A percentile compares a stretch with the other conserved stretches of the same genome.
These are phyloP conservation scores for Flaveria brownii DNA, from an alignment of 129 eudicot genomes.

Conservation along the genomic window DNA sequence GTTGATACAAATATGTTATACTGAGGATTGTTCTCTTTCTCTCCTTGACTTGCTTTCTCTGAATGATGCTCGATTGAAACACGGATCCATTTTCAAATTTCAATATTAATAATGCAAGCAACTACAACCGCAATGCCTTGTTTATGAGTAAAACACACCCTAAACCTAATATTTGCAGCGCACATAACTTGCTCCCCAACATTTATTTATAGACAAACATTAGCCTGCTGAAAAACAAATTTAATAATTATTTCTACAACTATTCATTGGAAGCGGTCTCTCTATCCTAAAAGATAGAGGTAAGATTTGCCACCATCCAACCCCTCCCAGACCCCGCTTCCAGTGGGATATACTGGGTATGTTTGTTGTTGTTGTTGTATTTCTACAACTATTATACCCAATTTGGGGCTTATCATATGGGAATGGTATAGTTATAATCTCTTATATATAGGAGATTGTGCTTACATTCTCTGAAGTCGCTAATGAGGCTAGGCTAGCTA, in stretches of 20 bases:
- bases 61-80: neutral
- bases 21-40: neutral
- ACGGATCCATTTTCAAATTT: neutral
- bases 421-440: neutral
- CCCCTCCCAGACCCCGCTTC: too few species aligned
- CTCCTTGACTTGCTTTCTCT: neutral
- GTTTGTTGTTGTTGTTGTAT: too few species aligned
- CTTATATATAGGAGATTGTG: neutral
- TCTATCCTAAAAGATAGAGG: too few species aligned
- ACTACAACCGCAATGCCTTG: neutral
- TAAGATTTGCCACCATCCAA: too few species aligned
- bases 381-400: neutral
- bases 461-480: neutral
- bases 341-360: too few species aligned
- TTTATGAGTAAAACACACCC: neutral
- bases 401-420: neutral
- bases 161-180: neutral
- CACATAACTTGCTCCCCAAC: neutral
- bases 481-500: neutral
- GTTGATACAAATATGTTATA: neutral
- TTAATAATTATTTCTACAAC: neutral
- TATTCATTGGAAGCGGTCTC: too few species aligned
- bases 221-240: neutral
- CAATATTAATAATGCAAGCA: neutral
- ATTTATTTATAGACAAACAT: neutral